Evolutionary conservation across 2,329 filamentous ascomycete species (phyloP), one percentile per base, ranked within the genome.

Genomic region (Pyrenochaeta sp.): DNA sequence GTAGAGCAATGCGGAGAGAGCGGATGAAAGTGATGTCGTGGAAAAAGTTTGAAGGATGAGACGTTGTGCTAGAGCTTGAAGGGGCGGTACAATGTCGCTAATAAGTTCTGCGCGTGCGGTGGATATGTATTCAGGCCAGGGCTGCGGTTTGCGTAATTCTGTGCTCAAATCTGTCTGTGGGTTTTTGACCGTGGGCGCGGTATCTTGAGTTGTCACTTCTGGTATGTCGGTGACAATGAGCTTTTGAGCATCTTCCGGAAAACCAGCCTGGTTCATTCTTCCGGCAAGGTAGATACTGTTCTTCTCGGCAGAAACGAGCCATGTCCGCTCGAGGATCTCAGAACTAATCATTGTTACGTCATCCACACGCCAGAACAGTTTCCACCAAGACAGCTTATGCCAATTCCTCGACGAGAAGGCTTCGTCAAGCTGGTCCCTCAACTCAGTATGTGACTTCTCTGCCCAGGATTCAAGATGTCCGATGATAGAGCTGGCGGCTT

Each of bases 331-430:
- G 2, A 97, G 80, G 55, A 97, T 89, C 63, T 95, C 90, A 1
- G 87, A 86, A 2, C 90, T 88, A 49, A 97, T 87, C 83, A 94
- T 90, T 2, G 87, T 86, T 10, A 97, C 91, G 67, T 97, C 94
- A 70, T 98, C 94, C 20, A 95, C 92, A 17, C 92, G 87, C 92
- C 92, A 97, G 71, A 97, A 92, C 0, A 98, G 83, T 73, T 96
- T 96, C 90, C 92, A 97, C 93, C 94, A 98, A 14, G 87, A 84
- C 3, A 97, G 81, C 58, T 90, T 89, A 21, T 86, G 85, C 94
- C 94, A 97, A 33, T 87, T 82, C 15, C 79, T 82, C n/a, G 90
- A 87, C 0, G 84, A 81, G 64, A 97, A 94, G 0, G 91, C 92
- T 39, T 86, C 78, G 60, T 94, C 89, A 1, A 97, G 85, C 63